Conservation (phyloP, 129 eudicot species). For the Kitagawia praeruptora region DNA sequence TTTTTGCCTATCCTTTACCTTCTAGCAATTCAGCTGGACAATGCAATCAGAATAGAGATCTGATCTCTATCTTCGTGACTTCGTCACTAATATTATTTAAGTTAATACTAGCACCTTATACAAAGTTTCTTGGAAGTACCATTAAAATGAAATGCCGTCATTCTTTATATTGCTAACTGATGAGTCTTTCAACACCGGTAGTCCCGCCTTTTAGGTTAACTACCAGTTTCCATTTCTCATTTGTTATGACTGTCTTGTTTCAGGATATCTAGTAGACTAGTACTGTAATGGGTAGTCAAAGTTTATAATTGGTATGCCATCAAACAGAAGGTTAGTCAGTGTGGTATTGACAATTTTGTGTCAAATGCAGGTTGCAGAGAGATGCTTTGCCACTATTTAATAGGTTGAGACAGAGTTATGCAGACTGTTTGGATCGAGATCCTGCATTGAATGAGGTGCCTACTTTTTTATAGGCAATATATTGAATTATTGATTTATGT, state of each 20-base stretch:
- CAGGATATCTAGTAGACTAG: neutral
- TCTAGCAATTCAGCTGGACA: neutral
- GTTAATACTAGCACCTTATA: neutral
- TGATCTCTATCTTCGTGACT: neutral
- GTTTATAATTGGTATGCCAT: neutral
- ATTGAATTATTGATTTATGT: neutral
- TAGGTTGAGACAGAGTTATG: constrained; percentile 69
- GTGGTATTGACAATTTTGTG: neutral
- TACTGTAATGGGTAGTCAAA: neutral
- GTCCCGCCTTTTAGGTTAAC: neutral
- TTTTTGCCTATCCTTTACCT: neutral
- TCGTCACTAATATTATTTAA: neutral
- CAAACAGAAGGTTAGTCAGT: neutral
- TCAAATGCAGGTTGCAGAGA: constrained; percentile 66
- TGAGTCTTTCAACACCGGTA: neutral
- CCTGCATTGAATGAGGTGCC: constrained; percentile 68
- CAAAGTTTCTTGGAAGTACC: neutral
- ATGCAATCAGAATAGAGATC: neutral
- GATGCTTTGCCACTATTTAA: constrained; percentile 93
- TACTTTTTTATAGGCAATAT: neutral
- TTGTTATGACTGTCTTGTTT: neutral
- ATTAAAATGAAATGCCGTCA: neutral
- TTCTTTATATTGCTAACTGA: too few relatives aligned
- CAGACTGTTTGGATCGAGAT: constrained; percentile 70
- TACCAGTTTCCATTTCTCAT: neutral